A percentile compares a stretch with the other conserved stretches of the same genome.
Evolutionary conservation across 2,329 filamentous ascomycete genomes (phyloP).

Genomic region (Aspergillus bombycis): DNA sequence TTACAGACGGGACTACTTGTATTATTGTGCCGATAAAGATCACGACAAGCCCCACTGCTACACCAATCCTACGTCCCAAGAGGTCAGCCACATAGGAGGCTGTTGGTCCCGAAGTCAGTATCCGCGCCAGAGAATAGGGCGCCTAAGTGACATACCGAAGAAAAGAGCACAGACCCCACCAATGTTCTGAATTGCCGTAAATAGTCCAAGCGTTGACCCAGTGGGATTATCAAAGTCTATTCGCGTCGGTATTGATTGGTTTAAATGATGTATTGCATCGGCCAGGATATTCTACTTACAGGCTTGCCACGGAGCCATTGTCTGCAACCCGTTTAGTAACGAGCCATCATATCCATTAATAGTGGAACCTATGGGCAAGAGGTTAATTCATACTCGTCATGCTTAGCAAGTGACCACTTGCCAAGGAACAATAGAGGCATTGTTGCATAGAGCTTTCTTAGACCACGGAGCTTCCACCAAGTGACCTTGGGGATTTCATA

Average conservation of each 20-base stretch:
- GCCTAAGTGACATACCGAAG: slow-evolving; percentile 13
- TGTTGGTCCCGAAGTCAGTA: not conserved
- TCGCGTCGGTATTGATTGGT: not conserved
- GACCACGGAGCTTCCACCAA: slow-evolving; percentile 20
- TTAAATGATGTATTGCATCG: not conserved
- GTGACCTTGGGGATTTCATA: slow-evolving; percentile 15
- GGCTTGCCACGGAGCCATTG: slow-evolving; percentile 21
- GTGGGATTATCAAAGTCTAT: slow-evolving; percentile 19
- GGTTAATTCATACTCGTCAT: not conserved
- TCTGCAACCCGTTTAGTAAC: slow-evolving; percentile 23
- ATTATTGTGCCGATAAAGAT: slow-evolving; percentile 25
- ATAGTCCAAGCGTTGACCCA: slow-evolving; percentile 16
- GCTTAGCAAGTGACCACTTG: not conserved
- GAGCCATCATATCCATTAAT: slow-evolving; percentile 25
- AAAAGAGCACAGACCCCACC: slow-evolving; percentile 22
- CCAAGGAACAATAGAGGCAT: slow-evolving; percentile 15
- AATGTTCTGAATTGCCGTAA: slow-evolving; percentile 23
- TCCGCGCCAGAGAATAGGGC: not conserved
- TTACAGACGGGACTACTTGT: slow-evolving; percentile 6
- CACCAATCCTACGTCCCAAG: slow-evolving; percentile 19
- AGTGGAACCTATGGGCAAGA: slow-evolving; percentile 6
- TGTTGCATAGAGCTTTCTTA: slow-evolving; percentile 20
- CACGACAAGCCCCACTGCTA: slow-evolving; percentile 18
- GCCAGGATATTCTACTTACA: slow-evolving; percentile 13
- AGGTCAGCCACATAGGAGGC: slow-evolving; percentile 25